phyloP scores from a whole-genome alignment of 2,329 filamentous ascomycete genomes.

The Epichloe elymi region DNA sequence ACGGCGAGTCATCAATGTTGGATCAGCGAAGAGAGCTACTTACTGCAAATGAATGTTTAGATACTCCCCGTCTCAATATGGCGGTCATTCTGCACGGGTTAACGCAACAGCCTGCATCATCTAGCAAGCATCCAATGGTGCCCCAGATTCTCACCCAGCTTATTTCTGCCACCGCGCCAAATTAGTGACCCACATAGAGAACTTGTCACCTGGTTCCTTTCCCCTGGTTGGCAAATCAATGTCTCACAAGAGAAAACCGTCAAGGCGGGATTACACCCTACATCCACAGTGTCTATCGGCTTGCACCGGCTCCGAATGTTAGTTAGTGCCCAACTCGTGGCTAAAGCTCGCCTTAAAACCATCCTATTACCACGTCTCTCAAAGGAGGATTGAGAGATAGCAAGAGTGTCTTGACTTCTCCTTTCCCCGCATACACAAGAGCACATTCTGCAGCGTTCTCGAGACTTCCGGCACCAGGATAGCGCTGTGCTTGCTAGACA shows the following conservation, averaged over 20 bases:
- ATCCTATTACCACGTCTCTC: background rate
- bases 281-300: background rate
- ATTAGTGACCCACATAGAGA: background rate
- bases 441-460: background rate
- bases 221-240: background rate
- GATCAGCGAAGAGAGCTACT: too few relatives aligned
- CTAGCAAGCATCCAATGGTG: too few relatives aligned
- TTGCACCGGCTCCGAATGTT: background rate
- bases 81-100: too few relatives aligned
- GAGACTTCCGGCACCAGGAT: background rate
- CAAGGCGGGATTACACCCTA: background rate
- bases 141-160: too few relatives aligned
- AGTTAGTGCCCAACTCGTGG: background rate
- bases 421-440: background rate
- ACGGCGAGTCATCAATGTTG: too few relatives aligned
- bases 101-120: too few relatives aligned
- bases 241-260: background rate
- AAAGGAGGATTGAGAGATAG: background rate
- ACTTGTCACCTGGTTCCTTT: background rate
- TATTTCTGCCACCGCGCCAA: background rate
- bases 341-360: background rate
- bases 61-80: too few relatives aligned
- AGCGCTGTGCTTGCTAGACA: background rate
- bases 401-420: background rate
- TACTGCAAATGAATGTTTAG: too few relatives aligned